Base-by-base conservation (phyloP, 2,329 filamentous ascomycete species). In the Ophiostoma pallidulum region DNA sequence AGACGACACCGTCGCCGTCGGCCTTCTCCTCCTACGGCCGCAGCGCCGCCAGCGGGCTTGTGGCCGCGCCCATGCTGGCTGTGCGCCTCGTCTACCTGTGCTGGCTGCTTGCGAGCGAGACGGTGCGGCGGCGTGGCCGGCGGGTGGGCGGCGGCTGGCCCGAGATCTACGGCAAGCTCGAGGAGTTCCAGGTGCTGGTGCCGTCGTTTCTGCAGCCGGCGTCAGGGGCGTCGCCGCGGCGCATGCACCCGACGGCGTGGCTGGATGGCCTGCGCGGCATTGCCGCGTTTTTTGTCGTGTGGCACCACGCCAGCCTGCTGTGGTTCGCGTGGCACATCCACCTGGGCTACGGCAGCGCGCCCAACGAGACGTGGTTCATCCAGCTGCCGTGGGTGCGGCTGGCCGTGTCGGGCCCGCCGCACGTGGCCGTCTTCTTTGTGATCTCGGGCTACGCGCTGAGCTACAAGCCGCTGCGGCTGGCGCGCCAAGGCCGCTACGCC, bases 211-310 rank as follows among this genome's bases (percentile, higher is more conserved):
- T 52, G n/a, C 26, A 48, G 14, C 46, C 47, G 8, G 20, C n/a
- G n/a, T 3, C 13, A 44, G 46, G 12, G n/a, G 26, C 4, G 31
- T 19, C 2, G 8, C 45, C 13, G 31, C 31, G 13, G n/a, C 41
- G 3, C 49, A 42, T 52, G 31, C 59, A 59, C 24, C 53, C 53
- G 7, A 59, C 59, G 14, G 57, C 59, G 8, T 62, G 59, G 59
- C 48, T 62, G 5, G 75, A 78, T 53, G 75, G 74, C 7, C 62
- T 78, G 16, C 64, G 75, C 55, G 75, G 75, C 7, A 70, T 76
- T 45, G 73, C 75, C 4, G 73, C 75, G 3, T 65, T 78, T 29
- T 59, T 77, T 31, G 75, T 79, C 6, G 77, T 77, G 51, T 64
- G 68, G 49, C 69, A 73, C 43, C 71, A 75, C 59, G 55, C 58